A percentile compares a stretch with the other conserved stretches of the same genome.
Conservation (phyloP, 768 basidiomycete genomes). For the Kwoniella mangroviensis region DNA sequence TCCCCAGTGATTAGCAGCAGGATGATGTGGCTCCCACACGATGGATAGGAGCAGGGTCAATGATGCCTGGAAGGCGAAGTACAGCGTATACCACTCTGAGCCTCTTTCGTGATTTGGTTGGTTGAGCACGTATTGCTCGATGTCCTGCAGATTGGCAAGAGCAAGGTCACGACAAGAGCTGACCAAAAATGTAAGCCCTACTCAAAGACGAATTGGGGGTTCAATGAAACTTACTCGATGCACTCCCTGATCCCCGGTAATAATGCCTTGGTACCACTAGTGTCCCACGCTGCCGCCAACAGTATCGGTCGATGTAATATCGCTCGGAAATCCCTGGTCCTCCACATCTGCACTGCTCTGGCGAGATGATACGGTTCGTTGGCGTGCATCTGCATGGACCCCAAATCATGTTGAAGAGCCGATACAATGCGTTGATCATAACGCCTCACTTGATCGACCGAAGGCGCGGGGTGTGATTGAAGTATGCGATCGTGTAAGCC, state of each 20-base stretch:
- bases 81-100: constrained; percentile 33
- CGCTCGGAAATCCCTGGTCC: constrained; percentile 26
- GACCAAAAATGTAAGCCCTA: not conserved
- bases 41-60: constrained; percentile 31
- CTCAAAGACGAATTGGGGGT: too few species aligned
- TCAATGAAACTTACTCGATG: constrained; percentile 20
- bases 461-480: constrained; percentile 2
- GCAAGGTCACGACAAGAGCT: constrained; percentile 27
- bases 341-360: constrained; percentile 22
- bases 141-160: constrained; percentile 24
- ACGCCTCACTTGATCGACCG: not conserved
- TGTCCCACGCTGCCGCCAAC: constrained; percentile 33
- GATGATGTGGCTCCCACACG: constrained; percentile 33
- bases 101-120: constrained; percentile 10
- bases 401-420: constrained; percentile 17
- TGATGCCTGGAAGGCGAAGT: constrained; percentile 31
- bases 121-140: constrained; percentile 7
- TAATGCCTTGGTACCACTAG: constrained; percentile 11
- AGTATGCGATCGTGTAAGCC: constrained; percentile 26
- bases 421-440: constrained; percentile 16
- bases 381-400: constrained; percentile 10
- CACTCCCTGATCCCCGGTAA: constrained; percentile 10
- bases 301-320: constrained; percentile 34
- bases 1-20: constrained; percentile 16
- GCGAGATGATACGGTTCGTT: constrained; percentile 18